Percentiles rank a stretch among this genome's conserved stretches.
phyloP scores from a whole-genome alignment of 352 stramenopile genomes.

The Hyaloperonospora arabidopsidis region DNA sequence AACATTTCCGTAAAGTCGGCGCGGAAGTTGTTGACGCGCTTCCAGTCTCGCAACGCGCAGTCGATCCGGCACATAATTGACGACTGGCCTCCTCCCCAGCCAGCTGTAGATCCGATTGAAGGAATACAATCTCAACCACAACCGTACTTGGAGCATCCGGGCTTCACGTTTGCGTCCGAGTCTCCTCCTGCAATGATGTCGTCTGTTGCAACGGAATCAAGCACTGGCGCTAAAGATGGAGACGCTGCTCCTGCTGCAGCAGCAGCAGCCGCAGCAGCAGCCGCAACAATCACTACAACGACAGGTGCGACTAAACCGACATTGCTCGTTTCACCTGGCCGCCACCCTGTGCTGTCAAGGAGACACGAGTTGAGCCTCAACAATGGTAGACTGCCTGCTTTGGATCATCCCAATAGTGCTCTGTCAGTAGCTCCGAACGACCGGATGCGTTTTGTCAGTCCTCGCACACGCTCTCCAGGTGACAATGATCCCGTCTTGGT shows the following conservation, averaged over 20 bases:
- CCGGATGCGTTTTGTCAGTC: conserved; percentile 3
- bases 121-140: neutral
- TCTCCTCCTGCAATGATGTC: conserved; percentile 2
- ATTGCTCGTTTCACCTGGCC: too few species aligned
- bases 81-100: conserved; percentile 30
- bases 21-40: conserved; percentile 36
- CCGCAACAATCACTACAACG: conserved; percentile 4
- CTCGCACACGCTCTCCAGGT: conserved; percentile 10
- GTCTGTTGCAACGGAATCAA: neutral
- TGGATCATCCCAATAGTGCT: neutral
- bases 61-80: conserved; percentile 44
- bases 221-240: neutral
- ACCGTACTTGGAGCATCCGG: conserved; percentile 17
- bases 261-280: conserved; percentile 6
- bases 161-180: conserved; percentile 10
- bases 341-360: too few species aligned
- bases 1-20: conserved; percentile 51
- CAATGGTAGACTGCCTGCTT: neutral
- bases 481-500: conserved; percentile 14
- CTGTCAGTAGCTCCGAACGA: neutral
- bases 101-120: neutral
- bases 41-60: conserved; percentile 46
- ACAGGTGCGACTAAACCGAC: too few species aligned
- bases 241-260: conserved; percentile 2
- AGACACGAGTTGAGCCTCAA: too few species aligned